Evolutionary conservation across 805 yeast genomes (phyloP), one percentile per base, ranked within the genome.

Genomic region (Maudiozyma barnettii): DNA sequence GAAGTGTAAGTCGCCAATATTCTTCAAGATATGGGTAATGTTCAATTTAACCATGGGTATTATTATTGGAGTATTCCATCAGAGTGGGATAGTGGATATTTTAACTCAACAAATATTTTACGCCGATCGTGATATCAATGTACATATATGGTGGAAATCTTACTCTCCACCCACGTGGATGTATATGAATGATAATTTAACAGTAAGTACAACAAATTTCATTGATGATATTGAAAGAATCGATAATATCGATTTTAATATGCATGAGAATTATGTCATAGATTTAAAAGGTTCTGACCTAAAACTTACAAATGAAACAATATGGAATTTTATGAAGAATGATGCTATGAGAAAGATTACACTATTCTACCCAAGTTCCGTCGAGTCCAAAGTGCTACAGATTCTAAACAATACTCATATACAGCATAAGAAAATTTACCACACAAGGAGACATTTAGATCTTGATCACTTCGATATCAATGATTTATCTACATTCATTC

Each of bases 101-200:
- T 39, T 45, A 10, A 23, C 14, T 8, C 22, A 19, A 1, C 35
- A 8, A 14, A 8, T 35, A n/a, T 26, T 16, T n/a, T 40, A 23
- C 20, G 22, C 23, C 2, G 45, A 54, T 19, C 51, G 66, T 2
- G 16, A 40, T 5, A 46, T 62, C 3, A 65, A 73, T 0, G 67
- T 78, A 0, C 74, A 78, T 33, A 58, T 91, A 5, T 91, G 95
- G 88, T 91, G 98, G 98, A 80, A 88, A 62, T 88, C 96, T 0
- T 93, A 91, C 56, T 77, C 87, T 4, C 97, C 98, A 0, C 98
- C 99, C 3, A 76, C 87, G 4, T 93, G 96, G 95, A 62, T 91
- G 48, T 67, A 83, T 43, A 60, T 63, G 22, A 59, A 60, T 40
- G 5, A 47, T 0, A 50, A 56, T 13, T 44, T 67, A 22, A 49